Evolutionary conservation across 1,284 basidiomycete species (phyloP).

Genomic region (Somion occarium): DNA sequence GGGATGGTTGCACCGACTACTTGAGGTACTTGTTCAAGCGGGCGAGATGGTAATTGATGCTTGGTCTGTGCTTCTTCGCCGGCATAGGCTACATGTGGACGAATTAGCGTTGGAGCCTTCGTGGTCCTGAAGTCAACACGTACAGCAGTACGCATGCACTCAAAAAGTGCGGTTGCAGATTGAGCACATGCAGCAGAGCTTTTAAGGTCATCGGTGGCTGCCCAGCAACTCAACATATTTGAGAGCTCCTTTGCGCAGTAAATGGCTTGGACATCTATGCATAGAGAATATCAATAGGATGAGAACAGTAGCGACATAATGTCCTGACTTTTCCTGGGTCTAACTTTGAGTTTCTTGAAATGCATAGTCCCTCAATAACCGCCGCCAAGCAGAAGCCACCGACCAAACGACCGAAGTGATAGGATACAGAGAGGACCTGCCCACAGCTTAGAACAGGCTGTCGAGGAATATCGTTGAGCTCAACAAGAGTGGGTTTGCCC

Average conservation of each 20-base stretch:
- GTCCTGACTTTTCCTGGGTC: slow-evolving; percentile 66
- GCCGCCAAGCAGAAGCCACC: background rate
- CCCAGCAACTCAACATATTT: slow-evolving; percentile 89
- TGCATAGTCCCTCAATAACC: slow-evolving; percentile 39
- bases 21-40: slow-evolving; percentile 70
- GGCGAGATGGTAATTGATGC: slow-evolving; percentile 84
- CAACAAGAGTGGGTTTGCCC: too few species aligned
- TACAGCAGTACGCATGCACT: slow-evolving; percentile 87
- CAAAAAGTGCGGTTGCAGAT: slow-evolving; percentile 64
- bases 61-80: slow-evolving; percentile 60
- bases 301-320: background rate
- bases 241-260: slow-evolving; percentile 77
- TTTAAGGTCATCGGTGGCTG: slow-evolving; percentile 71
- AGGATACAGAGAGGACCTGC: too few species aligned
- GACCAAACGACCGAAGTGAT: too few species aligned
- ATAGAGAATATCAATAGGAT: slow-evolving; percentile 8
- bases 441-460: too few species aligned
- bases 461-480: too few species aligned
- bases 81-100: slow-evolving; percentile 45
- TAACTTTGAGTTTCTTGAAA: slow-evolving; percentile 77
- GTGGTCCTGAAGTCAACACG: slow-evolving; percentile 24
- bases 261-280: slow-evolving; percentile 44
- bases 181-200: slow-evolving; percentile 61
- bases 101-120: background rate
- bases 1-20: slow-evolving; percentile 26